These are phyloP conservation scores for Rhizoclosmatium globosum DNA, from an alignment of 192 early-diverging fungal species.

Conservation along the genomic window DNA sequence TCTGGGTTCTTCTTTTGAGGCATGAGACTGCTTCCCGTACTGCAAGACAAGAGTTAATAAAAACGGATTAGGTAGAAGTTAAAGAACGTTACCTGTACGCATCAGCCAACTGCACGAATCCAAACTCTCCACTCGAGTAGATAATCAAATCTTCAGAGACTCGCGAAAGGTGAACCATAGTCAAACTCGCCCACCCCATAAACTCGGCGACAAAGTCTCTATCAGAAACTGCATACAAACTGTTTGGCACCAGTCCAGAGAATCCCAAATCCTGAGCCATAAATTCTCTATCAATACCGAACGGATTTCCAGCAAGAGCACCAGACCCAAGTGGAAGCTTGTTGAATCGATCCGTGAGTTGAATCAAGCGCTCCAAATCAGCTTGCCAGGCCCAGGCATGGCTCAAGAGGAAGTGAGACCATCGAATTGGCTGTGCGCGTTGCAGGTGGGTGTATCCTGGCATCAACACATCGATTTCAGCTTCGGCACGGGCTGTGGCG, in stretches of 20 bases:
- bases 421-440: constrained; percentile 97
- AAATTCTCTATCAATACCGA: constrained; percentile 92
- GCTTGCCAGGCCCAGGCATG: constrained; percentile 92
- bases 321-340: constrained; percentile 90
- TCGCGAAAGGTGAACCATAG: constrained; percentile 91
- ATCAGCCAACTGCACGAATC: constrained; percentile 93
- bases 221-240: constrained; percentile 90
- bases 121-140: constrained; percentile 92
- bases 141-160: constrained; percentile 96
- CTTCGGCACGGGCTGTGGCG: constrained; percentile 80
- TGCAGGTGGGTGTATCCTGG: constrained; percentile 99
- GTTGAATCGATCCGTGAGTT: constrained; percentile 84
- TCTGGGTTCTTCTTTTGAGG: constrained; percentile 99
- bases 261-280: constrained; percentile 92
- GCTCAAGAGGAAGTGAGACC: constrained; percentile 90
- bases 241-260: constrained; percentile 84
- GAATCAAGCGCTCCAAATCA: constrained; percentile 84
- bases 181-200: constrained; percentile 90
- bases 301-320: constrained; percentile 96
- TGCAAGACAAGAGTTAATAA: constrained; percentile 42
- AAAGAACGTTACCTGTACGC: constrained; percentile 77
- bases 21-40: constrained; percentile 97
- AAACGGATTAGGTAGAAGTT: not conserved
- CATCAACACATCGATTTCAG: constrained; percentile 95
- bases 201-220: constrained; percentile 99